Conservation (phyloP, 257 asterid genomes). For the Craterostigma plantagineum region DNA sequence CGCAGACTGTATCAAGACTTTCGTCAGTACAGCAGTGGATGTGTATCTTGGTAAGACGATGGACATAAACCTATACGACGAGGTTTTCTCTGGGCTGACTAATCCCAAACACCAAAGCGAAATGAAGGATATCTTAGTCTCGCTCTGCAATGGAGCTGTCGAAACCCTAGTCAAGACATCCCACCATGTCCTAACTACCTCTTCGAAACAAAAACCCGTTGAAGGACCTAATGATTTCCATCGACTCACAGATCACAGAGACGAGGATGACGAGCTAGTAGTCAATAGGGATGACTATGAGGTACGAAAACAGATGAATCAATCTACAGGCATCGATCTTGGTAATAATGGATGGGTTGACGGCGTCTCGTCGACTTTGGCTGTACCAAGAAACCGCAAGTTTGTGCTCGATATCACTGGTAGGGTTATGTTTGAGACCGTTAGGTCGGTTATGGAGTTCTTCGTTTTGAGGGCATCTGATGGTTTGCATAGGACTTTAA, state of each 20-base stretch:
- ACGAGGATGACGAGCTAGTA: neutral
- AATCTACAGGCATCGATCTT: too few relatives aligned
- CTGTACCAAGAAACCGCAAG: constrained; percentile 26
- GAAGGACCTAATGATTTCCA: constrained; percentile 9
- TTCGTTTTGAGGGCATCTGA: constrained; percentile 23
- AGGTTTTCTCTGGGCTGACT: constrained; percentile 47
- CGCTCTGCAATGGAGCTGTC: constrained; percentile 38
- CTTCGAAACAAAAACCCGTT: constrained; percentile 10
- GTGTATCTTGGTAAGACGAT: constrained; percentile 49
- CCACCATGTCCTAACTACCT: constrained; percentile 18
- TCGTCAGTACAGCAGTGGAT: constrained; percentile 53
- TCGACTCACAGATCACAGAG: too few relatives aligned
- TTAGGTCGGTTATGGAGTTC: constrained; percentile 45
- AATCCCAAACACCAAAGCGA: constrained; percentile 43
- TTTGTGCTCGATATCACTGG: constrained; percentile 40
- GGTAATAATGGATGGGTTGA: constrained; percentile 21
- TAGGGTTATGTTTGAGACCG: constrained; percentile 32
- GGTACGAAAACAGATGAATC: too few relatives aligned
- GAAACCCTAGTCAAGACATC: constrained; percentile 44
- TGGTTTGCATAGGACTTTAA: constrained; percentile 24
- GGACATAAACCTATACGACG: constrained; percentile 37
- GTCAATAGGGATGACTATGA: neutral
- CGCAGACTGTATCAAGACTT: constrained; percentile 25
- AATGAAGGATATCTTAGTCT: constrained; percentile 30
- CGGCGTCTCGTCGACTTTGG: constrained; percentile 25